phyloP scores from a whole-genome alignment of 2,329 filamentous ascomycete species.

The Diaporthe aspalathi region DNA sequence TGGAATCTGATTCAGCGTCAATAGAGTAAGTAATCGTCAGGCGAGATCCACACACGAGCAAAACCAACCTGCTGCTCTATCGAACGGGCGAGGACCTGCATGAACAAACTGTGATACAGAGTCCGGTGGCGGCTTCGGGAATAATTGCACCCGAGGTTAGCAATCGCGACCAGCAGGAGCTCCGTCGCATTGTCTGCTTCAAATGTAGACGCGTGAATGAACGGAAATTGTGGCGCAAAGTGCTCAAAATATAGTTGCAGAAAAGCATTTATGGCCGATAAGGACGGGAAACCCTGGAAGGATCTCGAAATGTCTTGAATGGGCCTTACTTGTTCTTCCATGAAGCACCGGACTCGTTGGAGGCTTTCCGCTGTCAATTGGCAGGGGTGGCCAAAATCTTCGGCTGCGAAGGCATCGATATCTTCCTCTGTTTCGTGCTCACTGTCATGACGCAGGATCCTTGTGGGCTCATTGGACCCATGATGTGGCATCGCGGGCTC shows the following conservation, averaged over 20 bases:
- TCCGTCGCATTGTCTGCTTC: neutral
- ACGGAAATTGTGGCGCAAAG: neutral
- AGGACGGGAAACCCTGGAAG: neutral
- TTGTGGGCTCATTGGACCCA: neutral
- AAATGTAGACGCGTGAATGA: neutral
- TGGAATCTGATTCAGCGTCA: neutral
- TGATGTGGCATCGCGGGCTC: neutral
- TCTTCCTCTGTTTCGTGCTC: neutral
- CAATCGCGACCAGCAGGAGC: neutral
- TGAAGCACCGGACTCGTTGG: neutral
- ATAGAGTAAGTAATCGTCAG: neutral
- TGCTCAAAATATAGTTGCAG: neutral
- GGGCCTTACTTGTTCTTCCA: too few relatives aligned
- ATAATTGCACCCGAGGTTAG: neutral
- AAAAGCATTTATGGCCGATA: neutral
- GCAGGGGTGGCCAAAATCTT: neutral
- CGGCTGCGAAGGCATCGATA: neutral
- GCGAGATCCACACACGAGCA: neutral
- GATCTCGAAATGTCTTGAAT: neutral
- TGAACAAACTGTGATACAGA: neutral
- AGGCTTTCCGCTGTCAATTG: neutral
- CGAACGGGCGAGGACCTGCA: neutral
- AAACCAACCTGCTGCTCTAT: neutral
- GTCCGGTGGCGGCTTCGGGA: neutral
- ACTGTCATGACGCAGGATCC: neutral